Evolutionary conservation across 2,329 filamentous ascomycete genomes (phyloP).

Genomic region (Curvularia sp.): DNA sequence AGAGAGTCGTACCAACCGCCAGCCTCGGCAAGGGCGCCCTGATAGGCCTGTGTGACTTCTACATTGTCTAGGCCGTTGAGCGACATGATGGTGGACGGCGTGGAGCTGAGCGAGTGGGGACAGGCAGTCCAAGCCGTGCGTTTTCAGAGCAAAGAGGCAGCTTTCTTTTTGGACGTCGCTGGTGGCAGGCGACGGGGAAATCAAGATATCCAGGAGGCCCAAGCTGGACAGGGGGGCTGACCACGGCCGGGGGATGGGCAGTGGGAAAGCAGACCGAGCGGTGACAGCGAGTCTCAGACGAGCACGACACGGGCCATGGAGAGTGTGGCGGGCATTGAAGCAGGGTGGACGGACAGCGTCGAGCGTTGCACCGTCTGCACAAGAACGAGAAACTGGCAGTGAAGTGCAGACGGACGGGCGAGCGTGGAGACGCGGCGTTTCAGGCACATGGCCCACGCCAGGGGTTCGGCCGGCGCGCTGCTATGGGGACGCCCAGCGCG

Average conservation of each 20-base stretch:
- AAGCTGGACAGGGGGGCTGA: slow-evolving; percentile 12
- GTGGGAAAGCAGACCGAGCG: neutral
- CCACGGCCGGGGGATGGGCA: slow-evolving; percentile 11
- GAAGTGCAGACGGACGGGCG: slow-evolving; percentile 8
- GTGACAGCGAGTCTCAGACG: slow-evolving; percentile 18
- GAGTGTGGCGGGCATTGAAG: slow-evolving; percentile 15
- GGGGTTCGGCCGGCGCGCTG: slow-evolving; percentile 5
- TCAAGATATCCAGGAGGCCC: slow-evolving; percentile 16
- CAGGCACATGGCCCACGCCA: slow-evolving; percentile 13
- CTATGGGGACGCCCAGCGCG: slow-evolving; percentile 4
- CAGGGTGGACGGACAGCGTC: slow-evolving; percentile 9
- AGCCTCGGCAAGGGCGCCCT: slow-evolving; percentile 77
- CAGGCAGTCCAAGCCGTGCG: slow-evolving; percentile 20
- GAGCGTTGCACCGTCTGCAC: slow-evolving; percentile 5
- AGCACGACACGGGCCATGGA: slow-evolving; percentile 20
- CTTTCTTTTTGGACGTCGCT: slow-evolving; percentile 7
- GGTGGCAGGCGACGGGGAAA: slow-evolving; percentile 11
- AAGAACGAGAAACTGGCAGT: slow-evolving; percentile 6
- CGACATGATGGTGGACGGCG: slow-evolving; percentile 69
- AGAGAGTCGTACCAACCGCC: slow-evolving; percentile 83
- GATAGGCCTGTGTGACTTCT: slow-evolving; percentile 83
- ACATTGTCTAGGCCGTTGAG: slow-evolving; percentile 90
- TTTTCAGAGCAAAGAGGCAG: slow-evolving; percentile 14
- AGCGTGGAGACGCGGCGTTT: slow-evolving; percentile 17
- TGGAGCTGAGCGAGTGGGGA: slow-evolving; percentile 16